A percentile compares a stretch with the other conserved stretches of the same genome.
phyloP scores from a whole-genome alignment of 225 moss, liverwort and hornwort genomes.

The Climacium dendroides region DNA sequence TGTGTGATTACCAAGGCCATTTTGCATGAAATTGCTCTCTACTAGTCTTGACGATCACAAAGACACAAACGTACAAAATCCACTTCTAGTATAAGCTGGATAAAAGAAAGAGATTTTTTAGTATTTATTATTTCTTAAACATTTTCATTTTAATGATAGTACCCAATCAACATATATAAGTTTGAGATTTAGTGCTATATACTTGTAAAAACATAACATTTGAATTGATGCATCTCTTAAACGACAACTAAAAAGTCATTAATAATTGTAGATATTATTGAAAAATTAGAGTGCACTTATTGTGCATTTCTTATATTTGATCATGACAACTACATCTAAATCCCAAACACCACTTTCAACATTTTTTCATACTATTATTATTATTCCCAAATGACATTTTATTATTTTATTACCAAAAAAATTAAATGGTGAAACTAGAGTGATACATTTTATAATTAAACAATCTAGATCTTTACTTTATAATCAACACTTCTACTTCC shows the following conservation, averaged over 20 bases:
- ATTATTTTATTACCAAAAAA: no score
- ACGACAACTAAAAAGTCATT: background rate
- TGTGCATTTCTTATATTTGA: background rate
- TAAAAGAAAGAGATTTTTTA: background rate
- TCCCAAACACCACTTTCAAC: background rate
- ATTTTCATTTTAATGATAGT: background rate
- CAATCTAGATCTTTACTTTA: background rate
- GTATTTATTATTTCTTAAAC: background rate
- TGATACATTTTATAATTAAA: background rate
- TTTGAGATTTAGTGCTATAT: background rate
- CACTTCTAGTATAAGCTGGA: no score
- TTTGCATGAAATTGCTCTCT: fast-evolving
- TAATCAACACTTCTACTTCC: background rate
- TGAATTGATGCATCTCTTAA: background rate
- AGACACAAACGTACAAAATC: background rate
- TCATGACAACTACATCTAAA: background rate
- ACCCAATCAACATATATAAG: background rate
- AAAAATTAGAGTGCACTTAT: background rate
- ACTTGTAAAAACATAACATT: background rate
- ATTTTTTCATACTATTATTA: background rate
- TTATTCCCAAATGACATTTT: background rate
- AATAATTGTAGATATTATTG: background rate
- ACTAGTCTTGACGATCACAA: background rate
- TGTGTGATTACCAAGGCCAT: background rate
- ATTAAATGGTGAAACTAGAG: background rate